phyloP scores from a whole-genome alignment of 1,284 basidiomycete genomes.

The Cutaneotrichosporon sp. region DNA sequence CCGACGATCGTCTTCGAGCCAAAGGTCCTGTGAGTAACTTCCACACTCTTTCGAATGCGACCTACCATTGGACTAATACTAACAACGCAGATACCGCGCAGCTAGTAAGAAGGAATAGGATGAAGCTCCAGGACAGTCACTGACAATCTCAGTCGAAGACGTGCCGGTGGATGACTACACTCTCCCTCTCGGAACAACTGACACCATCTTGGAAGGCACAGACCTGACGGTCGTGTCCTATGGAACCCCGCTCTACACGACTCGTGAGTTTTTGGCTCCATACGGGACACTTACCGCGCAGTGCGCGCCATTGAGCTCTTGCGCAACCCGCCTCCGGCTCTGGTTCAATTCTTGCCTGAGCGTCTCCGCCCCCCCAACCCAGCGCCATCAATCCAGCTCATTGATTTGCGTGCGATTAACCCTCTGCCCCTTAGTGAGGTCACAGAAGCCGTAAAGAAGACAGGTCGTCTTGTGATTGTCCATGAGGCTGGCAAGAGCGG shows the following conservation, averaged over 20 bases:
- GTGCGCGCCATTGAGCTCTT: slow-evolving; percentile 43
- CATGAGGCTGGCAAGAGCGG: slow-evolving; percentile 83
- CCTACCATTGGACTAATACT: neutral
- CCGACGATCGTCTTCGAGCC: slow-evolving; percentile 94
- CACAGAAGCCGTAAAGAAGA: slow-evolving; percentile 72
- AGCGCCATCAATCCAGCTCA: slow-evolving; percentile 63
- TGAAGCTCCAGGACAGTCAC: neutral
- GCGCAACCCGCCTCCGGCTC: slow-evolving; percentile 56
- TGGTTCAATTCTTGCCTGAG: slow-evolving; percentile 66
- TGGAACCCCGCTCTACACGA: slow-evolving; percentile 87
- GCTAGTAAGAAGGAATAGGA: slow-evolving; percentile 19
- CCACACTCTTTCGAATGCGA: no score
- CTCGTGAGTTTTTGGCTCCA: slow-evolving; percentile 62
- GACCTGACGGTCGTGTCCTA: slow-evolving; percentile 85
- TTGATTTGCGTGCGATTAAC: slow-evolving; percentile 82
- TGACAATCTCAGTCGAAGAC: slow-evolving; percentile 64
- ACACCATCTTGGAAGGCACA: slow-evolving; percentile 65
- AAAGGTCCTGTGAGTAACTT: slow-evolving; percentile 56
- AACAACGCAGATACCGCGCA: slow-evolving; percentile 33
- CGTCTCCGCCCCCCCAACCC: slow-evolving; percentile 62
- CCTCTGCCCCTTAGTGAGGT: slow-evolving; percentile 82
- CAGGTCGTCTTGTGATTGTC: slow-evolving; percentile 78
- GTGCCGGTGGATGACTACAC: slow-evolving; percentile 83
- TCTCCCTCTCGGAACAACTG: slow-evolving; percentile 72
- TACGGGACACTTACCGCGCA: no score